A percentile compares a stretch with the other conserved stretches of the same genome.
Conservation (phyloP, 2,329 filamentous ascomycete species). For the Thyridium curvatum region DNA sequence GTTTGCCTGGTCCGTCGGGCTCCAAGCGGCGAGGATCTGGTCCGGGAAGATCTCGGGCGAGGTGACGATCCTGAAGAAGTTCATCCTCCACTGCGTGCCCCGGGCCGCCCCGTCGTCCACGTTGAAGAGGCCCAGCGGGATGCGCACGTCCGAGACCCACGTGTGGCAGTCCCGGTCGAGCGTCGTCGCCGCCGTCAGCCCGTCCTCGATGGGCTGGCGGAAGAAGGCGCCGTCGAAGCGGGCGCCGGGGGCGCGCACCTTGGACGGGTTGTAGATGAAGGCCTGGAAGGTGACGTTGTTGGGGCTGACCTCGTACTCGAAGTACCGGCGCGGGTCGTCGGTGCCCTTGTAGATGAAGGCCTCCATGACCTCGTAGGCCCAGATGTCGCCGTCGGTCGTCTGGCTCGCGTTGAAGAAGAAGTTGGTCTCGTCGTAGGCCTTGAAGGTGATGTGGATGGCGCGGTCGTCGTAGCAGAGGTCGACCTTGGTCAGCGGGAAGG, state of each 20-base stretch:
- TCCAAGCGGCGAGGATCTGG: constrained; percentile 40
- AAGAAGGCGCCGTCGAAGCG: constrained; percentile 38
- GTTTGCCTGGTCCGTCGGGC: constrained; percentile 33
- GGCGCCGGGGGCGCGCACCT: constrained; percentile 30
- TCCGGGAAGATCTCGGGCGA: constrained; percentile 33
- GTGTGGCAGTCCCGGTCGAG: constrained; percentile 25
- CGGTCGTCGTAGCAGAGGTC: constrained; percentile 38
- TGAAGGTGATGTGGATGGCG: constrained; percentile 34
- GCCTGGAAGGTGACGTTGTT: constrained; percentile 46
- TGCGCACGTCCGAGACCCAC: constrained; percentile 33
- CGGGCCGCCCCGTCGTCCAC: constrained; percentile 33
- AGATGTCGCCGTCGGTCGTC: constrained; percentile 39
- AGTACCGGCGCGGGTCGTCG: constrained; percentile 39
- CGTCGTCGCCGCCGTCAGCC: constrained; percentile 30
- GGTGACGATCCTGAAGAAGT: constrained; percentile 43
- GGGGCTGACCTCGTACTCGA: constrained; percentile 44
- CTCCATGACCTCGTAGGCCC: constrained; percentile 44
- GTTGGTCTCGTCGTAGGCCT: constrained; percentile 35
- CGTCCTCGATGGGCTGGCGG: constrained; percentile 29
- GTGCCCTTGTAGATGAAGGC: constrained; percentile 39
- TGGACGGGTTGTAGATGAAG: constrained; percentile 44
- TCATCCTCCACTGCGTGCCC: constrained; percentile 43
- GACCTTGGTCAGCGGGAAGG: constrained; percentile 37
- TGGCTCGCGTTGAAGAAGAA: constrained; percentile 38
- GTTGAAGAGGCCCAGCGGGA: constrained; percentile 44